Evolutionary conservation across 2,329 filamentous ascomycete species (phyloP), one percentile per base, ranked within the genome.

Genomic region (Arthrobotrys iridis): DNA sequence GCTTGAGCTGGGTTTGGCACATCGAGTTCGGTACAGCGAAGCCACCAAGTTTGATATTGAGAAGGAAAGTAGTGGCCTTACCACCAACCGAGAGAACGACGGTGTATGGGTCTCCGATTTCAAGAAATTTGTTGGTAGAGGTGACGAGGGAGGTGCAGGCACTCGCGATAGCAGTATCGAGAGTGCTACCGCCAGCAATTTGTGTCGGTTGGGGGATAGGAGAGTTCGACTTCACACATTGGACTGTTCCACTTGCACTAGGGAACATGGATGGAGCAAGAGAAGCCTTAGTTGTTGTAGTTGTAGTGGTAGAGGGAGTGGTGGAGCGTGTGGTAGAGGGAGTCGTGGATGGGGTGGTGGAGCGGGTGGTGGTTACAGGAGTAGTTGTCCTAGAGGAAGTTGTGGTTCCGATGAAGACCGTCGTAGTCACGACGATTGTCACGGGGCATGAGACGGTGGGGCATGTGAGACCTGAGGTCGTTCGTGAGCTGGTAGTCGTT

Each of bases 11-110:
- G 20, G 15, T 35, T 13, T 58, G 52, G 30, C 63, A 67, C 24
- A 58, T 7, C 18, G 63, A 67, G 18, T 67, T 67, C 10, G 46
- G 10, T 13, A 67, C 63, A 2, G 63, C n/a, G 15, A 67, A 67
- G 3, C 63, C 63, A 20, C 63, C 63, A 26, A 67, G 52, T 11
- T 67, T 67, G 50, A 67, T 67, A 15, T 67, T 67, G 7, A 67
- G 28, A n/a, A 67, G 52, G 50, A 67, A 67, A 10, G 63, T 67
- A 13, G 63, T 67, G 2, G 48, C 20, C 26, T 45, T 48, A 11
- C 63, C 63, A 41, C 41, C 41, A 26, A 67, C 63, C 7, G 50
- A 40, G 10, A 67, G 20, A 6, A 67, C 63, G 13, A 65, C 62
- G 1, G 63, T 67, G 40, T 67, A 67, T 26, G 63, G 63, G 18